Base-by-base conservation (phyloP, 202 grass and related monocot genomes). In the Carex sylvatica region DNA sequence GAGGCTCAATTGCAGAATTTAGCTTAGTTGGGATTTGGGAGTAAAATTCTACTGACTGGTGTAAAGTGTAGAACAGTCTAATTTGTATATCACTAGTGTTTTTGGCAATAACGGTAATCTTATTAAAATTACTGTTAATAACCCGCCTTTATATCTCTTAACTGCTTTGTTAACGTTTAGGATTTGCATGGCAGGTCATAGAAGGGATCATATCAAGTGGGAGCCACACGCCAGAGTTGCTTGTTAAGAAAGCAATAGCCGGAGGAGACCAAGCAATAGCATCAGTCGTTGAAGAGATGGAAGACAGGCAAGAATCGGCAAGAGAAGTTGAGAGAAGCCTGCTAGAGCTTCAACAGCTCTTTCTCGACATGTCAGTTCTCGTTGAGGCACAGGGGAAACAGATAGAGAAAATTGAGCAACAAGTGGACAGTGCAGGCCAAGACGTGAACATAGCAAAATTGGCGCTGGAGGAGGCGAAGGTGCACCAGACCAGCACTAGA, bases 281-380 rank as follows among this genome's bases (percentile, higher is more conserved):
- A 9, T 70, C 62, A 24, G 38, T 86, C 46, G 55, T 84, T 70
- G 47, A 84, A 9, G 84, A 85, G 53, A 83, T 84, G n/a, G 70
- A 83, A 58, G 82, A 74, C 51, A 82, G 87, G 70, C 79, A 92
- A 54, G 74, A 84, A 62, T 87, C 86, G 28, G 87, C 76, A 9
- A 84, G 22, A 75, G 88, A 90, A 80, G 84, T 92, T 19, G 88
- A 95, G 84, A 83, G 88, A 46, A 82, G 84, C 16, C 86, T 95
- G 6, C 55, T 90, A 78, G 92, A 95, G 69, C 93, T 95, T 40
- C 93, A 95, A 24, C 90, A 95, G 83, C 42, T 95, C 64, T 95
- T 95, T 83, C 58, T 95, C 20, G 90, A 95, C 79, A 94, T 94
- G 88, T 90, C 88, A 0, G 82, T 70, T 84, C 78, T 95, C 35